phyloP scores from a whole-genome alignment of 495 filamentous ascomycete genomes.

The Stereocaulon alpinum region DNA sequence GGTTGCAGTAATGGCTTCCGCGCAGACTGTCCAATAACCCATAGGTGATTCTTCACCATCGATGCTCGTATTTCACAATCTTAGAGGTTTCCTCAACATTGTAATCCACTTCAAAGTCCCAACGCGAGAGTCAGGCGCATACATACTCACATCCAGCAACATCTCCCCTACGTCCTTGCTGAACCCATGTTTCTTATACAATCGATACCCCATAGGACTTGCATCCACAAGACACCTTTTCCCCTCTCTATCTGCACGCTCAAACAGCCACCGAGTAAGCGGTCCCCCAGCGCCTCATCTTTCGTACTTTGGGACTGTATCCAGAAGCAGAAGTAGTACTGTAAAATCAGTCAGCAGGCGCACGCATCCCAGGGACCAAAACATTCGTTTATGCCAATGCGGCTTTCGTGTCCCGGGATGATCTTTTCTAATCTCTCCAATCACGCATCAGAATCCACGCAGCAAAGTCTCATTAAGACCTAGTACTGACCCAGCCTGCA shows the following conservation, averaged over 20 bases:
- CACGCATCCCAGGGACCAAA: too few relatives aligned
- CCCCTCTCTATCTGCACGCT: constrained; percentile 1
- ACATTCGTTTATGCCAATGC: constrained; percentile 5
- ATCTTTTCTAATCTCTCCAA: not conserved
- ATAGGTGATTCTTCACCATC: too few relatives aligned
- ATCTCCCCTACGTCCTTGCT: constrained; percentile 11
- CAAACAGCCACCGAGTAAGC: constrained; percentile 6
- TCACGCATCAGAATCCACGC: not conserved
- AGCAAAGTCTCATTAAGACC: constrained; percentile 3
- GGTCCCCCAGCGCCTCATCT: not conserved
- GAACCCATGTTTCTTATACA: constrained; percentile 8
- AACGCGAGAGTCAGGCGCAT: not conserved
- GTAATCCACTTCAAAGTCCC: constrained; percentile 11
- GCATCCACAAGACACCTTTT: constrained; percentile 10
- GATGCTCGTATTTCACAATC: too few relatives aligned
- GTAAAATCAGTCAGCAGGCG: too few relatives aligned
- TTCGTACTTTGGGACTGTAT: constrained; percentile 13
- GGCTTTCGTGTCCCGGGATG: constrained; percentile 9
- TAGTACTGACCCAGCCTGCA: not conserved
- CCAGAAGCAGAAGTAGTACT: constrained; percentile 11
- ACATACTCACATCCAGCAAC: constrained; percentile 4
- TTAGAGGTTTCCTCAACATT: constrained; percentile 7
- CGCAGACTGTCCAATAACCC: too few relatives aligned
- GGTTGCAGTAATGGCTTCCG: too few relatives aligned
- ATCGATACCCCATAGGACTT: not conserved